Evolutionary conservation across 768 basidiomycete genomes (phyloP), one percentile per base, ranked within the genome.

Genomic region (Lyophyllum semitale): DNA sequence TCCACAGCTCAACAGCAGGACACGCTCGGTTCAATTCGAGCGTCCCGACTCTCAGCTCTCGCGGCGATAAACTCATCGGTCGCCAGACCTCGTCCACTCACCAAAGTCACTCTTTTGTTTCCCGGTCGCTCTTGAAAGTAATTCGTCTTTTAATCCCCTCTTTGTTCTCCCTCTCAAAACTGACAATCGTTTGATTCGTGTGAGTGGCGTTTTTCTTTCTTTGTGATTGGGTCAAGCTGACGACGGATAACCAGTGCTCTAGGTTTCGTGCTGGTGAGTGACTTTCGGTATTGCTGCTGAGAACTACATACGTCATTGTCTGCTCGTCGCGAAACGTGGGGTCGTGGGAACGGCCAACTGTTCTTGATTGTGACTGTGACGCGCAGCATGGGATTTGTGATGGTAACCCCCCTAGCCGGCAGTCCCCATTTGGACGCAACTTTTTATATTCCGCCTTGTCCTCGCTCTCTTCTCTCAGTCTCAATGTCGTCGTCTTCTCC

Each of bases 11-110:
- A 63, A 63, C 63, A 61, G 63, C 62, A 64, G 65, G 68, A 71
- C 62, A 69, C 73, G 71, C 78, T 80, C 80, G 79, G 77, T 83
- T 83, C 69, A 73, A 65, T 82, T 79, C 79, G 79, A 81, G 79
- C 61, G 75, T 71, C 63, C 66, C 58, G 62, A 63, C 66, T 63
- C 61, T 68, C 63, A 58, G 46, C 52, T 59, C 62, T 68, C 60
- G 54, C 54, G 55, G 57, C 58, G 44, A 48, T 53, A 54, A 49
- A 49, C 50, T 52, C 41, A 47, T 51, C 50, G 57, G 54, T 53
- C 60, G 54, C 51, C 53, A 55, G 59, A n/a, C 61, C 64, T 72
- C 66, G 58, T 47, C 65, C 66, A 70, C 76, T 78, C 75, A 78
- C 76, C 73, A 67, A 71, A 77, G 77, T 79, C 77, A 74, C 68